Evolutionary conservation across 208 protist species (phyloP), one percentile per base, ranked within the genome.

Genomic region (Blechomonas ayalai): DNA sequence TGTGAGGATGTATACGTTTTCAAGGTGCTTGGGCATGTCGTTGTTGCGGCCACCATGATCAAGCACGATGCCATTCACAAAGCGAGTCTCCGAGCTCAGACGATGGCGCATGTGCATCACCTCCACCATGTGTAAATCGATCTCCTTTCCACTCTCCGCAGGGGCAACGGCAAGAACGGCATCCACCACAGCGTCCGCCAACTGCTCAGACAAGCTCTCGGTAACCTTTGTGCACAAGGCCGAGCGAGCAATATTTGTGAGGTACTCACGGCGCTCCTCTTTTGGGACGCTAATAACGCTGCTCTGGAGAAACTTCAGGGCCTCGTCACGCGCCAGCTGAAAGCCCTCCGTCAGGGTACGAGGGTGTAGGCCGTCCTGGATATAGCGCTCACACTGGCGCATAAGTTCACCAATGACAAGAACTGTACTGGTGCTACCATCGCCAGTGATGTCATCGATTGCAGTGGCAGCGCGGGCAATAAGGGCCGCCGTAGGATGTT

Each of bases 81-180:
- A 96, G 16, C 78, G 59, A 3, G 97, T 98, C 43, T 99, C 97
- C 16, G 82, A 77, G 43, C 91, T 97, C 5, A 89, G 59, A 34
- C 95, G 97, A 69, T 99, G 97, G 46, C 92, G 68, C 98, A 99
- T 99, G 47, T 95, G 83, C 97, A 99, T 99, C 20, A 99, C 95
- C 71, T 99, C 98, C 31, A 99, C 88, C 98, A 99, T 99, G 77
- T 97, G 91, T 19, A 99, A 71, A 77, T 99, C 98, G 24, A 94
- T 79, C 44, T 90, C 50, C 36, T 92, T 88, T 5, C 81, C 72
- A 18, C 77, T 55, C 24, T 73, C 60, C 0, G 36, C 22, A n/a
- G 56, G 47, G 13, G 70, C 65, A 24, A 99, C 89, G 0, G 82
- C 76, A 18, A 93, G 67, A 0, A 99, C 75, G n/a, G 98, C 88